Evolutionary conservation across 371 early-diverging fungal species (phyloP), one percentile per base, ranked within the genome.

Genomic region (Mucor piriformis): DNA sequence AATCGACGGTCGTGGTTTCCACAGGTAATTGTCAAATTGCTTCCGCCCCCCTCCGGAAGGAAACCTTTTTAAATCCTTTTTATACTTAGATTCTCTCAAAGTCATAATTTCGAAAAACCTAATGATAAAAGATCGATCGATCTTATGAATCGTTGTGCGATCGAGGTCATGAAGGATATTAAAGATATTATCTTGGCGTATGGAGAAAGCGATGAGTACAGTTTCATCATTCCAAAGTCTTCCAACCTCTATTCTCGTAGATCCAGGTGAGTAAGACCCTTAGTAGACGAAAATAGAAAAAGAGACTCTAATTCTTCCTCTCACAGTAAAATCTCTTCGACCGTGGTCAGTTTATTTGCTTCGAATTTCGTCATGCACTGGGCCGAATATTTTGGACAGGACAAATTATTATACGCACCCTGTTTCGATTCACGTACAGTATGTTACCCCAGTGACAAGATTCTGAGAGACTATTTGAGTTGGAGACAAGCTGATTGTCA

Each of bases 401-500:
- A 70, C n/a, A 66, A 60, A 57, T 71, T 96, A 57, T 69, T 74
- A 61, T 91, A 91, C 54, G 89, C 94, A 20, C 96, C 98, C 2
- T 87, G 90, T 27, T 97, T 98, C 68, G 97, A 98, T 81, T 91
- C 89, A 7, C 84, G 98, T 10, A 87, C 87, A 2, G 95, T 98
- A 0, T 74, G 82, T 32, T 98, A 98, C 67, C 97, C 98, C 5
- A 82, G 86, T 4, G 84, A 86, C 38, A 69, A 85, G 33, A 87
- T 89, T 33, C 54, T 98, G 58, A 82, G 90, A 58, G 97, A 98
- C 73, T 98, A 98, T 72, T 76, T 98, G 40, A 73, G 84, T 44
- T 98, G 98, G 97, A 78, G 98, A 32, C 97, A 97, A 72, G 97
- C 88, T 7, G 98, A 98, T 70, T 95, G 95, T 82, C 93, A 90